Conservation (phyloP, 768 basidiomycete species). For the Lactifluus volemus region DNA sequence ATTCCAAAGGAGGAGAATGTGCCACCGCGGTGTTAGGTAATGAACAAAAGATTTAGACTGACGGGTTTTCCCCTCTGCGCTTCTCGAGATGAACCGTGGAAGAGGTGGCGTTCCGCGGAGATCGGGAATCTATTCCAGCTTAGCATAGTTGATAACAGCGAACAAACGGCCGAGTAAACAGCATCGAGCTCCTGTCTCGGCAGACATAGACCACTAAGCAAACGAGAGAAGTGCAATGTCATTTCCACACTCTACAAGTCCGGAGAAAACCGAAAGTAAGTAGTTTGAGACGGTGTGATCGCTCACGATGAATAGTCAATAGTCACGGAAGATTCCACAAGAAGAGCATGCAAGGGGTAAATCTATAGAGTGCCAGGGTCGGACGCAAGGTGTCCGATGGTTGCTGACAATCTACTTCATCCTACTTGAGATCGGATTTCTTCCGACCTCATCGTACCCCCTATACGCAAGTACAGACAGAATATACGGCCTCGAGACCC, state of each 20-base stretch:
- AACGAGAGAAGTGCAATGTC: slow-evolving; percentile 2
- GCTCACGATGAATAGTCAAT: background rate
- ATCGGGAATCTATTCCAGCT: slow-evolving; percentile 6
- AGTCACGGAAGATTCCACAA: background rate
- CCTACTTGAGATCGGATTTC: too few species aligned
- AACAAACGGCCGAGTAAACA: background rate
- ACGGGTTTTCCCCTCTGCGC: background rate
- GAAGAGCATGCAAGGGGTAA: background rate
- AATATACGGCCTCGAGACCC: too few species aligned
- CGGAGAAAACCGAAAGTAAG: slow-evolving; percentile 3
- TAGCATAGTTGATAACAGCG: background rate
- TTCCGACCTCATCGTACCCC: too few species aligned
- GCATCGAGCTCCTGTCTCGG: slow-evolving; percentile 1
- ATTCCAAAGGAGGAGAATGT: slow-evolving; percentile 4
- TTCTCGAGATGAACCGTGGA: slow-evolving; percentile 13
- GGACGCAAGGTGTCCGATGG: too few species aligned
- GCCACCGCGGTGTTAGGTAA: slow-evolving; percentile 6
- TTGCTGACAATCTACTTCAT: too few species aligned
- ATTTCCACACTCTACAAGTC: background rate
- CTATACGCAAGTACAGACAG: too few species aligned
- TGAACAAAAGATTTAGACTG: background rate
- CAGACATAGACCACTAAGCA: background rate
- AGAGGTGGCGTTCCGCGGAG: slow-evolving; percentile 15
- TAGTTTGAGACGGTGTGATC: background rate
- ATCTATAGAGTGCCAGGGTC: background rate